Evolutionary conservation across 2,329 filamentous ascomycete species (phyloP).

Genomic region (Colletotrichum costaricense): DNA sequence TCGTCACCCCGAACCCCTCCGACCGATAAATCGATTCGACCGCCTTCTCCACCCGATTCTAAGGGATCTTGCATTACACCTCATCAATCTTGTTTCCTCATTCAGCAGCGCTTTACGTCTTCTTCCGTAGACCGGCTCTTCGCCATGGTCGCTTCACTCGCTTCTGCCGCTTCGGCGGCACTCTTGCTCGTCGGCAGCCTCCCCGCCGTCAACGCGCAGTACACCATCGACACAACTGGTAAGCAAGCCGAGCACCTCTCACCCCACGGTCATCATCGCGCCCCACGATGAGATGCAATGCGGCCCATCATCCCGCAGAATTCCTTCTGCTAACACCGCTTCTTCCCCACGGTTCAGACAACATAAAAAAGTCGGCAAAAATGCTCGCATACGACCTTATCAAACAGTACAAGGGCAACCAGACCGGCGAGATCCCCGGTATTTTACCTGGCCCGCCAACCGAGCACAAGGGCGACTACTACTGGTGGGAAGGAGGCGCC

Average conservation of each 20-base stretch:
- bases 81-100: not conserved
- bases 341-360: constrained; percentile 45
- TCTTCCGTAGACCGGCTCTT: constrained; percentile 11
- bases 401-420: constrained; percentile 62
- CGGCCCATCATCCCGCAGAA: not conserved
- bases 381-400: constrained; percentile 63
- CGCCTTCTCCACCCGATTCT: not conserved
- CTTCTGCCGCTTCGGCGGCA: constrained; percentile 29
- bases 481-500: constrained; percentile 80
- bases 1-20: not conserved
- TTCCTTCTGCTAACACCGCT: not conserved
- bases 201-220: constrained; percentile 39
- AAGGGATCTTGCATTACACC: not conserved
- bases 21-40: not conserved
- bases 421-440: constrained; percentile 63
- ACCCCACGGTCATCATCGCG: not conserved
- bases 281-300: not conserved
- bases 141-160: constrained; percentile 34
- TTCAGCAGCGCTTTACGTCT: not conserved
- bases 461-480: constrained; percentile 64
- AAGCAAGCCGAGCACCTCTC: constrained; percentile 5
- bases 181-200: constrained; percentile 28
- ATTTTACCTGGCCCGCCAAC: constrained; percentile 67
- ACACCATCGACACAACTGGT: constrained; percentile 47
- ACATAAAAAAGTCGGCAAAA: constrained; percentile 58